Percentiles rank a stretch among this genome's conserved stretches.
Evolutionary conservation across 352 stramenopile genomes (phyloP).

Genomic region (Peronospora destructor): DNA sequence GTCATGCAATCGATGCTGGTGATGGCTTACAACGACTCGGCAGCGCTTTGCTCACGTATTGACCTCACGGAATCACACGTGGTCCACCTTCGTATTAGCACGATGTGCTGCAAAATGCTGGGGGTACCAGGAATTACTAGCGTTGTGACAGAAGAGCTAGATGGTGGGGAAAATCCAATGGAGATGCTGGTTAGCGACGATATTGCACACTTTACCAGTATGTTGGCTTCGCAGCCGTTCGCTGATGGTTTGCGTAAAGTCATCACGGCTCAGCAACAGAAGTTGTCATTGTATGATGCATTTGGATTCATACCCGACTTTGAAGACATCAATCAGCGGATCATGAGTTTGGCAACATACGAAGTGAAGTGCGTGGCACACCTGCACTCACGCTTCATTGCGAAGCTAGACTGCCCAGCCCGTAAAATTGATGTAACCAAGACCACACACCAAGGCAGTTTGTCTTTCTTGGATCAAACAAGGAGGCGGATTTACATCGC

Average conservation of each 20-base stretch:
- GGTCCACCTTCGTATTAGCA: conserved; percentile 55
- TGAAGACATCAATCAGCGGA: conserved; percentile 52
- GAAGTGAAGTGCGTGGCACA: conserved; percentile 44
- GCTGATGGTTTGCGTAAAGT: conserved; percentile 51
- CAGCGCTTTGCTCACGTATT: conserved; percentile 54
- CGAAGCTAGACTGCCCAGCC: conserved; percentile 39
- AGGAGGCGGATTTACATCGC: conserved; percentile 47
- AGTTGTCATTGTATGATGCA: conserved; percentile 30
- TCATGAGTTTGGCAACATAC: conserved; percentile 40
- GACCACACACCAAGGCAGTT: conserved; percentile 32
- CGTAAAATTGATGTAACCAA: conserved; percentile 63
- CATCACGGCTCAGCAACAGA: conserved; percentile 67
- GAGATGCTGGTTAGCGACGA: conserved; percentile 26
- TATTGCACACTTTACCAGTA: conserved; percentile 44
- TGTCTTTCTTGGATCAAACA: conserved; percentile 54
- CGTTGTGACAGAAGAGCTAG: conserved; percentile 59
- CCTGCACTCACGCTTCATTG: conserved; percentile 58
- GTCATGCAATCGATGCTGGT: conserved; percentile 48
- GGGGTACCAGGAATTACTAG: conserved; percentile 51
- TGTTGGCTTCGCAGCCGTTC: conserved; percentile 49
- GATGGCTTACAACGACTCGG: conserved; percentile 71
- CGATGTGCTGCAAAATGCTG: conserved; percentile 44
- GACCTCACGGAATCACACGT: conserved; percentile 54
- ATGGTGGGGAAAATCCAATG: conserved; percentile 11
- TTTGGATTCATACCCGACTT: conserved; percentile 50